Evolutionary conservation across 352 stramenopile species (phyloP).

Genomic region (Phytophthora foliorum): DNA sequence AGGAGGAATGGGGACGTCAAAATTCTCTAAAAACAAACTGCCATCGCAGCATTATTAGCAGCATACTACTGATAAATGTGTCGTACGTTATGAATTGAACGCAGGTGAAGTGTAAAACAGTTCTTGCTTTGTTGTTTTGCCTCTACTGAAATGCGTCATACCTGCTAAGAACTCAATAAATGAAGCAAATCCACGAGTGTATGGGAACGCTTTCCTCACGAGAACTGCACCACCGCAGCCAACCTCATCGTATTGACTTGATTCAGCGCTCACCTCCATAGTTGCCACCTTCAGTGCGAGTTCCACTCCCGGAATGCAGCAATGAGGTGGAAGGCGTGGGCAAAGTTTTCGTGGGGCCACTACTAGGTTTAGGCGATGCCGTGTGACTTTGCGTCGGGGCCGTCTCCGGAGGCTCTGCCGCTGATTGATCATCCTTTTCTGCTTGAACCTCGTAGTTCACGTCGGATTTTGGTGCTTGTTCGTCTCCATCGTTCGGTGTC

Average conservation of each 20-base stretch:
- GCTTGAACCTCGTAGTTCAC: conserved; percentile 9
- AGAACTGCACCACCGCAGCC: background rate
- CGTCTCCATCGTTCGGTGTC: conserved; percentile 5
- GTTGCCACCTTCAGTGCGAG: background rate
- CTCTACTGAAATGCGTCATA: background rate
- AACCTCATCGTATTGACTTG: background rate
- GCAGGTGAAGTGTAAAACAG: too few relatives aligned
- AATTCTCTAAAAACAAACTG: conserved; percentile 4
- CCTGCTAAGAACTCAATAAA: background rate
- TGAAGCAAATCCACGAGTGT: background rate
- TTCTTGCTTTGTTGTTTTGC: too few relatives aligned
- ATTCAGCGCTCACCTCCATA: background rate
- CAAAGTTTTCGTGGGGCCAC: background rate
- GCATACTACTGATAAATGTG: too few relatives aligned
- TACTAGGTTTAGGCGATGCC: background rate
- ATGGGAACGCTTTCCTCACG: background rate
- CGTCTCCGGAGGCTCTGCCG: background rate
- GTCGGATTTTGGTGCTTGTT: conserved; percentile 11
- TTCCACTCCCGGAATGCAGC: conserved; percentile 1
- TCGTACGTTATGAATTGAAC: too few relatives aligned
- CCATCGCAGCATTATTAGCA: background rate
- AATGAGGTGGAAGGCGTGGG: conserved; percentile 6
- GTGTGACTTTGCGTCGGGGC: background rate
- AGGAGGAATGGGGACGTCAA: background rate
- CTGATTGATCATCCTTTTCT: background rate